Base-by-base conservation (phyloP, 2,329 filamentous ascomycete species). In the Talaromyces sp. region DNA sequence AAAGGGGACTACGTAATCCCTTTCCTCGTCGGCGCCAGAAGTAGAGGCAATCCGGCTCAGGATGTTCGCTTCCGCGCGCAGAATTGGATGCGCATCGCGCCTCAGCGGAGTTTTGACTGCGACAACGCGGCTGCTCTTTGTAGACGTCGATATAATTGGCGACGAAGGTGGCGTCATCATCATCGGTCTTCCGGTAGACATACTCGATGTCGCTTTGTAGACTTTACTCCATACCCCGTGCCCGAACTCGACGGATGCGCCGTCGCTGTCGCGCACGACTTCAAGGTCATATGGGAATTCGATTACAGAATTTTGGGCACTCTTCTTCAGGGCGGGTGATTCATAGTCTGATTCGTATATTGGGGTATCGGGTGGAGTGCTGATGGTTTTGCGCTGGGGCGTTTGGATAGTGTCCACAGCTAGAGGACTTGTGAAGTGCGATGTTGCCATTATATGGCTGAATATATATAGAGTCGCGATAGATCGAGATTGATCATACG, bases 161-260 rank as follows among this genome's bases (percentile, higher is more conserved):
- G 79, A 80, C 58, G 74, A 77, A 17, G 77, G 75, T 50, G 75
- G 73, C 41, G 74, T 77, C 37, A 19, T 22, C 37, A 59, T 27
- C 35, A 58, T 37, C 35, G 10, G 22, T 8, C 7, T 43, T 19
- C 22, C 72, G 58, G 17, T 63, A 33, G 68, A 39, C 19, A 65
- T 66, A 22, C 60, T 70, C 13, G 73, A 72, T 5, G 67, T 72
- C 11, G 80, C 81, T 67, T 78, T 79, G 70, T 80, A 81, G 19
- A 83, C 81, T 19, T 75, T 77, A 67, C 81, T 83, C 81, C 81
- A 83, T 19, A 75, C 80, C 27, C 81, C 81, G 43, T 74, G 75
- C 27, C 81, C 81, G 61, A 79, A 82, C 62, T 80, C 75, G 19
- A 78, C 60, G 8, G 70, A 72, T 15, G 69, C 70, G 17, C 74